Conservation (phyloP, 2,329 filamentous ascomycete species). For the Xylariaceae sp. region DNA sequence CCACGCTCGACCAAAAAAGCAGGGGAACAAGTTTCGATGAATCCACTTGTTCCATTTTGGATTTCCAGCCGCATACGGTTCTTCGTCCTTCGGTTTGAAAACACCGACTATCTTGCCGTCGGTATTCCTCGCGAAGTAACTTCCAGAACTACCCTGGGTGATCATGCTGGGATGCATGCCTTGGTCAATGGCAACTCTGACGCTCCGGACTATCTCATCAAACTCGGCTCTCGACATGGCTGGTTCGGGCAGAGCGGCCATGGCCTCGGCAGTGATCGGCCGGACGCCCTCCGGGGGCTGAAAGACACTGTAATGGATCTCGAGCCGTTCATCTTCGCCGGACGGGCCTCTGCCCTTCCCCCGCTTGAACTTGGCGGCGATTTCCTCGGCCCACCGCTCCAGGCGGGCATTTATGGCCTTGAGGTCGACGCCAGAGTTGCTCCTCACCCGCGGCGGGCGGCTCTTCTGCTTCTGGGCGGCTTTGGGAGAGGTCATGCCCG, state of each 20-base stretch:
- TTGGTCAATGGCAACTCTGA: constrained; percentile 81
- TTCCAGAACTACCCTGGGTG: constrained; percentile 91
- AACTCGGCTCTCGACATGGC: constrained; percentile 76
- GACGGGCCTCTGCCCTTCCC: constrained; percentile 62
- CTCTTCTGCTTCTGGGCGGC: constrained; percentile 29
- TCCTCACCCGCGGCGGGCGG: constrained; percentile 41
- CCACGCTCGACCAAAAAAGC: constrained; percentile 92
- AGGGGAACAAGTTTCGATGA: constrained; percentile 93
- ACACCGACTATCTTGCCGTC: constrained; percentile 94
- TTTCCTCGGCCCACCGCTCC: constrained; percentile 96
- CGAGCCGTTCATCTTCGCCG: constrained; percentile 75
- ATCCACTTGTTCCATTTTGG: constrained; percentile 99
- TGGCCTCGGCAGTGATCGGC: constrained; percentile 66
- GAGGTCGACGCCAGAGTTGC: constrained; percentile 89
- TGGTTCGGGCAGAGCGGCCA: constrained; percentile 53
- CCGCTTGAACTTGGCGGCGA: constrained; percentile 93
- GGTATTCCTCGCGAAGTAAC: constrained; percentile 89
- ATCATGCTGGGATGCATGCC: constrained; percentile 94
- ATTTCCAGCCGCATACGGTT: constrained; percentile 93
- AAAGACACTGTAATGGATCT: constrained; percentile 97
- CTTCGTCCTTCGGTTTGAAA: constrained; percentile 98
- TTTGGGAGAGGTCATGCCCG: constrained; percentile 52
- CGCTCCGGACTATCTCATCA: constrained; percentile 81
- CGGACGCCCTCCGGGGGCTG: constrained; percentile 83
- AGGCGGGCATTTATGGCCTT: constrained; percentile 96